Evolutionary conservation across 768 basidiomycete species (phyloP).

Genomic region (Holtermanniella nyarrowii): DNA sequence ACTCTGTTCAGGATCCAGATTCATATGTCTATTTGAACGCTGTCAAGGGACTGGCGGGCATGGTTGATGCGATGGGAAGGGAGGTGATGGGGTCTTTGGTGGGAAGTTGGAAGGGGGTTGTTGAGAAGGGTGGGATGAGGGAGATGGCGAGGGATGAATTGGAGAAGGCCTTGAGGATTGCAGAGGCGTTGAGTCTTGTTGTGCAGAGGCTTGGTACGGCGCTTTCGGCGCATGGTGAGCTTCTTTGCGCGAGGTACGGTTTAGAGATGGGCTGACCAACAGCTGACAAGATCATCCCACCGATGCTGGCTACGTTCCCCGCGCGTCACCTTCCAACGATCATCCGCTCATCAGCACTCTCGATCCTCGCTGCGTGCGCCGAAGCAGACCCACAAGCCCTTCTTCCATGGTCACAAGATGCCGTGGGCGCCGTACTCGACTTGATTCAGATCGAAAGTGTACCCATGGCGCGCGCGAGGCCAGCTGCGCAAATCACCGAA

Average conservation of each 20-base stretch:
- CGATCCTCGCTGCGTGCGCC: slow-evolving; percentile 64
- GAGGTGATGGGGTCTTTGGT: slow-evolving; percentile 61
- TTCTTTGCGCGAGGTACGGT: not conserved
- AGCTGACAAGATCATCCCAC: slow-evolving; percentile 63
- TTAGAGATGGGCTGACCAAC: not conserved
- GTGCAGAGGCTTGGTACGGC: slow-evolving; percentile 63
- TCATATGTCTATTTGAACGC: slow-evolving; percentile 92
- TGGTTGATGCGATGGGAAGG: slow-evolving; percentile 67
- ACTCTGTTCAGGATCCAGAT: slow-evolving; percentile 78
- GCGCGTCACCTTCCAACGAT: slow-evolving; percentile 56
- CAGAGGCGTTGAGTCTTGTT: slow-evolving; percentile 72
- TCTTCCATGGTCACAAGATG: slow-evolving; percentile 53
- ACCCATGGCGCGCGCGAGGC: slow-evolving; percentile 8
- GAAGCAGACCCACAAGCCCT: slow-evolving; percentile 56
- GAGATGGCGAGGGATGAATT: slow-evolving; percentile 48
- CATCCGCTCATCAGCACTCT: slow-evolving; percentile 58
- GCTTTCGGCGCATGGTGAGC: slow-evolving; percentile 58
- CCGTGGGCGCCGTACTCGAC: slow-evolving; percentile 62
- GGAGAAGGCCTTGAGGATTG: slow-evolving; percentile 63
- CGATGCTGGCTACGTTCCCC: slow-evolving; percentile 57
- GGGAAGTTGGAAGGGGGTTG: slow-evolving; percentile 48
- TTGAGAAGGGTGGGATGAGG: slow-evolving; percentile 44
- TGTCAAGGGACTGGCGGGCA: slow-evolving; percentile 74
- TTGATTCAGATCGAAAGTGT: slow-evolving; percentile 48
- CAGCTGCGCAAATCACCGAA: not conserved